Base-by-base conservation (phyloP, 1,139 yeast species). In the Tardiomyces blankii region DNA sequence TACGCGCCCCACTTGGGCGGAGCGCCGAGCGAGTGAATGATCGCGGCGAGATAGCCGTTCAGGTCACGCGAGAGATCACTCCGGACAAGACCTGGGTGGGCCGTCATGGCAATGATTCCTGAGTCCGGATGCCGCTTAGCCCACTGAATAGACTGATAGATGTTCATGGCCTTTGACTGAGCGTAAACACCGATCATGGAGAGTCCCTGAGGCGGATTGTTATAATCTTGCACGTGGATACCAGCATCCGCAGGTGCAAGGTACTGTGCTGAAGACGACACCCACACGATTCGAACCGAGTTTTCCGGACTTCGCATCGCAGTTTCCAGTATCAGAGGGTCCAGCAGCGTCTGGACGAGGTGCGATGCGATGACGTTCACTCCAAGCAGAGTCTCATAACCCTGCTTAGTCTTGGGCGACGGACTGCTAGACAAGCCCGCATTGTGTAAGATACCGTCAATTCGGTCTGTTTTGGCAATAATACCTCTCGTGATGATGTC, bases 341-440 rank as follows among this genome's bases (percentile, higher is more conserved):
- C 55, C 18, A 84, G 60, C 49, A 76, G 67, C 49, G 80, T 74
- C 1, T 88, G 77, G 41, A 84, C 65, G 23, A 83, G 63, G 50
- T 83, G 83, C 45, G 85, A 93, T 0, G 91, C 73, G 6, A 85
- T 67, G 55, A 78, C 83, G 58, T 82, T 83, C 2, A 88, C 79
- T 56, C 83, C 94, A 49, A 83, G 65, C 59, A 82, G 93, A 21
- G 81, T 72, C 59, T 84, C 94, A 58, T 81, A 82, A 6, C 78
- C 78, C 57, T 84, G 91, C 18, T 62, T 64, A 0, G 93, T 82
- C 38, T 68, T 54, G 16, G 74, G 69, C 58, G 68, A 77, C 3
- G 44, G 44, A 32, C 44, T 39, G 39, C 39, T 0, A 93, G 91
- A 25, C 80, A 68, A 3, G 2, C 89, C 89, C 0, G 93, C 88